phyloP scores from a whole-genome alignment of 345 rosid species.

The Litchi chinensis region DNA sequence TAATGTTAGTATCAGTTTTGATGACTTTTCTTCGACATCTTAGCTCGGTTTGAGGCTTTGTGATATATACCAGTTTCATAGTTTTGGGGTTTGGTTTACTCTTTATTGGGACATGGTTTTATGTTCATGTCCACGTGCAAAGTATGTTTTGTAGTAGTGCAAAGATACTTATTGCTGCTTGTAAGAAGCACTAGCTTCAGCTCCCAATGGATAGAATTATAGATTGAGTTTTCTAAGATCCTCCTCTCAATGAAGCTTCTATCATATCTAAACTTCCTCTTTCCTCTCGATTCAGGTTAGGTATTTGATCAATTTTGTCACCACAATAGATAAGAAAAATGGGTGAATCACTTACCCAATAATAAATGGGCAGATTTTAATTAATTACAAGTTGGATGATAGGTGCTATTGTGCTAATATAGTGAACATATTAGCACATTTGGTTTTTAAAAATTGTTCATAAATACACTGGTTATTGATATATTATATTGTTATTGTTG shows the following conservation, averaged over 20 bases:
- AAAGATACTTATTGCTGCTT: slow-evolving; percentile 38
- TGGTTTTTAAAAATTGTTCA: too few species aligned
- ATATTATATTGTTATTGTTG: too few species aligned
- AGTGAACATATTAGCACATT: too few species aligned
- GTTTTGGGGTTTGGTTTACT: slow-evolving; percentile 14
- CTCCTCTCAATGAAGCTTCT: slow-evolving; percentile 31
- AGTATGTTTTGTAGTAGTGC: slow-evolving; percentile 19
- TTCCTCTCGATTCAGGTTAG: slow-evolving; percentile 55
- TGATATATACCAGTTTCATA: background rate
- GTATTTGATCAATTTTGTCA: background rate
- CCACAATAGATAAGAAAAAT: too few species aligned
- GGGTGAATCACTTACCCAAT: too few species aligned
- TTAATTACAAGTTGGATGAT: too few species aligned
- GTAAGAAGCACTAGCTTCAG: slow-evolving; percentile 32
- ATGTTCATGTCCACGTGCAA: background rate
- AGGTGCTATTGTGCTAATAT: too few species aligned
- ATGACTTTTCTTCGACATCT: slow-evolving; percentile 37
- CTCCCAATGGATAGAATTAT: slow-evolving; percentile 15
- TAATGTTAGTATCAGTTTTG: too few species aligned
- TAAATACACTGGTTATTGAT: too few species aligned
- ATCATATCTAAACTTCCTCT: slow-evolving; percentile 41
- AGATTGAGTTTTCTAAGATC: slow-evolving; percentile 33
- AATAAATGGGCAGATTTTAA: too few species aligned
- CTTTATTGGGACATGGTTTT: slow-evolving; percentile 38
- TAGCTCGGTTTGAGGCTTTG: slow-evolving; percentile 33